Conservation (phyloP, 1,284 basidiomycete genomes). For the Tilletia caries region DNA sequence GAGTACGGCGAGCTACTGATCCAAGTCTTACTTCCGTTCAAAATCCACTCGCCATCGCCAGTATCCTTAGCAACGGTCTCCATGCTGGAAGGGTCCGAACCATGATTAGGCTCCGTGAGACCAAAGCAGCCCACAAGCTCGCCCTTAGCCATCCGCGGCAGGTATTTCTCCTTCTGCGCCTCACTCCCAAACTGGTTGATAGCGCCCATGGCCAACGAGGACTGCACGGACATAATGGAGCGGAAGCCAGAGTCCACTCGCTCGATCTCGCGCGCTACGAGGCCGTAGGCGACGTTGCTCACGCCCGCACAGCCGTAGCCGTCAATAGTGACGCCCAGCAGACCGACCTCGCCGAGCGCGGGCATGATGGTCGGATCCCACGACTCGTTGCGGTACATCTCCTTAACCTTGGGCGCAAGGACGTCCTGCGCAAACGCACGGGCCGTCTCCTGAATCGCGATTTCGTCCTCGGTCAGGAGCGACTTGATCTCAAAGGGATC, state of each 20-base stretch:
- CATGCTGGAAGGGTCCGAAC: constrained; percentile 90
- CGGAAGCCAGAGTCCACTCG: constrained; percentile 92
- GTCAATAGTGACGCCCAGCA: constrained; percentile 84
- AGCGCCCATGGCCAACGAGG: constrained; percentile 95
- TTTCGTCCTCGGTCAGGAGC: constrained; percentile 80
- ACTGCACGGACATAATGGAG: constrained; percentile 92
- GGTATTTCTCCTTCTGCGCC: constrained; percentile 83
- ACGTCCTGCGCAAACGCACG: constrained; percentile 80
- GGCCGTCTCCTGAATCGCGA: constrained; percentile 80
- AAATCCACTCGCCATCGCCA: constrained; percentile 72
- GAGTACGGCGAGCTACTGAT: constrained; percentile 67
- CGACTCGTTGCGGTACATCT: constrained; percentile 83
- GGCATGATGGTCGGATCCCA: constrained; percentile 75
- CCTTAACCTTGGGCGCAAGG: constrained; percentile 75
- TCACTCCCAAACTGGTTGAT: constrained; percentile 85
- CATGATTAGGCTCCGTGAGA: constrained; percentile 92
- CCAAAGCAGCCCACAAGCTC: constrained; percentile 91
- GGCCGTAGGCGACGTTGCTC: constrained; percentile 83
- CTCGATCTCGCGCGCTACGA: constrained; percentile 90
- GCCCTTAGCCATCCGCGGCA: constrained; percentile 80
- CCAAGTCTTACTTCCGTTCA: constrained; percentile 95
- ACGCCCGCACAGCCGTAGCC: constrained; percentile 95
- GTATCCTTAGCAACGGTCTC: constrained; percentile 82
- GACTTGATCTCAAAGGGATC: constrained; percentile 48
- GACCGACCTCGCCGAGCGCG: constrained; percentile 88